These are phyloP conservation scores for Elaeagnus macrophylla DNA, from an alignment of 306 rosid genomes.

Conservation along the genomic window DNA sequence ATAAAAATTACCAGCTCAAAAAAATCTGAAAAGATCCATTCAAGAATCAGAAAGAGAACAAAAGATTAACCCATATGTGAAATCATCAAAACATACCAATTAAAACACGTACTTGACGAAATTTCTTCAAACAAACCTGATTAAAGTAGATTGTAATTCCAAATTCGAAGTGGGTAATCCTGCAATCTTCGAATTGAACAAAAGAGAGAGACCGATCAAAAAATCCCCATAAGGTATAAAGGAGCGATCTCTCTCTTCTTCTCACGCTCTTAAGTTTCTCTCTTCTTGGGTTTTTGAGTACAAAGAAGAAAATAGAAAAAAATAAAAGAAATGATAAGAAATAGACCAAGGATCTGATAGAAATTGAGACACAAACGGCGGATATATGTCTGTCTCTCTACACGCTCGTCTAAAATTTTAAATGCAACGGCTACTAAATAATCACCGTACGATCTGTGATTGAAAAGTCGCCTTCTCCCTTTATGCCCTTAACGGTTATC, in stretches of 20 bases:
- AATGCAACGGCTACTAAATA: slow-evolving; percentile 39
- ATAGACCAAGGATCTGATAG: slow-evolving; percentile 12
- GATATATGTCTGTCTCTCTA: slow-evolving; percentile 38
- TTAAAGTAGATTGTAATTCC: slow-evolving; percentile 9
- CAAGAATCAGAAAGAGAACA: slow-evolving; percentile 17
- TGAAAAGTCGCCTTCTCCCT: slow-evolving; percentile 32
- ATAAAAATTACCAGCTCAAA: slow-evolving; percentile 3
- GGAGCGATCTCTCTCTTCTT: slow-evolving; percentile 21
- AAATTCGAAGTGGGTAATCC: neutral
- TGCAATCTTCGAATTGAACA: slow-evolving; percentile 9
- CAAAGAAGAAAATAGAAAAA: neutral
- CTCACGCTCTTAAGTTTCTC: slow-evolving; percentile 5
- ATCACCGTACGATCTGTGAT: slow-evolving; percentile 25
- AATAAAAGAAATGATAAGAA: neutral
- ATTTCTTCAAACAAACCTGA: slow-evolving; percentile 6
- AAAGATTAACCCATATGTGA: slow-evolving; percentile 9
- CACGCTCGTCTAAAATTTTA: slow-evolving; percentile 21
- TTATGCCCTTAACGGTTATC: slow-evolving; percentile 29
- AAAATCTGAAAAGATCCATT: slow-evolving; percentile 21
- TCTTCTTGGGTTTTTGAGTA: slow-evolving; percentile 8
- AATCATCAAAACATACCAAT: slow-evolving; percentile 7
- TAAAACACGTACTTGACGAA: slow-evolving; percentile 6
- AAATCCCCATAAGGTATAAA: slow-evolving; percentile 21
- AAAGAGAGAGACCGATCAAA: slow-evolving; percentile 24
- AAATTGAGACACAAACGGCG: slow-evolving; percentile 29